Evolutionary conservation across 1,139 yeast species (phyloP).

Genomic region (Candida neerlandica): DNA sequence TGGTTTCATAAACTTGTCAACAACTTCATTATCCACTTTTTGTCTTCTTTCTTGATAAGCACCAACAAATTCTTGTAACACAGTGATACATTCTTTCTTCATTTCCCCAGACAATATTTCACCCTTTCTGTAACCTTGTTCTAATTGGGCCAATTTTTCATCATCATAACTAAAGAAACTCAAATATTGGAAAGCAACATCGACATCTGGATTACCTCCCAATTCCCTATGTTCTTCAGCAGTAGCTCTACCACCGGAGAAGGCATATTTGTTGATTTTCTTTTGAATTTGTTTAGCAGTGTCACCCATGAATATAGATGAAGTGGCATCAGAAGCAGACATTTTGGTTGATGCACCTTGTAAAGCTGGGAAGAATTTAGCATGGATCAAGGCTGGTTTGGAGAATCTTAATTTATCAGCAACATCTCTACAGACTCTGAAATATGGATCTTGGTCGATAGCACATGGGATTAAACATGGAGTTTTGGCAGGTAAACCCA

Average conservation of each 20-base stretch:
- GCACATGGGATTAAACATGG: conserved; percentile 99
- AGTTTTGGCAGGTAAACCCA: conserved; percentile 81
- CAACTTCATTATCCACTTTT: conserved; percentile 63
- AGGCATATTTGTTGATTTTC: conserved; percentile 95
- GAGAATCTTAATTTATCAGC: conserved; percentile 89
- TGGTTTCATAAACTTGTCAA: conserved; percentile 79
- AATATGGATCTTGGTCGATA: conserved; percentile 98
- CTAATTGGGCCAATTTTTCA: conserved; percentile 64
- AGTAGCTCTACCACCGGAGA: conserved; percentile 90
- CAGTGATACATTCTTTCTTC: conserved; percentile 84
- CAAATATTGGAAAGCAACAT: conserved; percentile 92
- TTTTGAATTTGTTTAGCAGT: conserved; percentile 89
- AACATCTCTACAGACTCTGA: conserved; percentile 96
- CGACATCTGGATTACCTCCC: conserved; percentile 96
- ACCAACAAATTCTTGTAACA: conserved; percentile 74
- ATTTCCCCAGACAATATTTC: conserved; percentile 89
- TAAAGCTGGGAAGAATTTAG: conserved; percentile 97
- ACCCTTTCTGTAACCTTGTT: conserved; percentile 74
- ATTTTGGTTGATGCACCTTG: conserved; percentile 97
- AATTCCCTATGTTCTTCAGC: conserved; percentile 84
- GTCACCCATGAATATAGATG: conserved; percentile 91
- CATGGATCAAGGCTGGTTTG: conserved; percentile 90
- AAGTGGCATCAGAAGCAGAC: conserved; percentile 86
- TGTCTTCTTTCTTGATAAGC: conserved; percentile 81
- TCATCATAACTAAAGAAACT: conserved; percentile 90